These are phyloP conservation scores for Warburgia ugandensis DNA, from an alignment of 164 flowering plant genomes.

Conservation along the genomic window DNA sequence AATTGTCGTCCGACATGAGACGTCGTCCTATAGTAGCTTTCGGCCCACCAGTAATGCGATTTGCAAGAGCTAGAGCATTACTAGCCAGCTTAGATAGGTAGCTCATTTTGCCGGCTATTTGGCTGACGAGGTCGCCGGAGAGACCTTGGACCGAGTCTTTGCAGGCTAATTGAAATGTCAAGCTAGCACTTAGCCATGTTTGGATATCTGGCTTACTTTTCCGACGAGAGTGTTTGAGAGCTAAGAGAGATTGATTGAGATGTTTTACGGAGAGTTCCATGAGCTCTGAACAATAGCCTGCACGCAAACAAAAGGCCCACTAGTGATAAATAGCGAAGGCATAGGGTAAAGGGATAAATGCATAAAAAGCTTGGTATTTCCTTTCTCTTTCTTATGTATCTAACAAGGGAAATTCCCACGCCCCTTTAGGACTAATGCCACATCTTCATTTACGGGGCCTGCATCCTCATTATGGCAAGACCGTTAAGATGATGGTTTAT, in stretches of 20 bases:
- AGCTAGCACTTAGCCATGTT: constrained; percentile 49
- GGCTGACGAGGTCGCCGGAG: constrained; percentile 1
- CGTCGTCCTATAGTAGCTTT: neutral
- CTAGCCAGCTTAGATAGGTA: constrained; percentile 31
- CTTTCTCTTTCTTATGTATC: neutral
- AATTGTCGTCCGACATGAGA: neutral
- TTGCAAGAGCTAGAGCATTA: constrained; percentile 38
- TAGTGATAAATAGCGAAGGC: neutral
- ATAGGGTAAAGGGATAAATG: neutral
- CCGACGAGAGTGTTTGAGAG: constrained; percentile 22
- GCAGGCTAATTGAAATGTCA: constrained; percentile 42
- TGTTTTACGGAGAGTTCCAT: constrained; percentile 36
- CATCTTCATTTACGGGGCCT: neutral
- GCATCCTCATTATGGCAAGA: neutral
- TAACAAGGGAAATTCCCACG: neutral
- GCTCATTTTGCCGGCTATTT: constrained; percentile 28
- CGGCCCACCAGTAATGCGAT: constrained; percentile 20
- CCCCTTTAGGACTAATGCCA: neutral
- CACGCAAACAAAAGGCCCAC: neutral
- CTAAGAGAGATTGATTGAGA: constrained; percentile 31
- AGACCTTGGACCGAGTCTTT: constrained; percentile 23
- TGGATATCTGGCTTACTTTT: constrained; percentile 35
- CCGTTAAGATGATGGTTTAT: neutral
- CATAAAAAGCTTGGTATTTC: neutral
- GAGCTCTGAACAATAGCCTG: constrained; percentile 33